These are phyloP conservation scores for Solanum chacoense DNA, from an alignment of 305 asterid species.

Conservation along the genomic window DNA sequence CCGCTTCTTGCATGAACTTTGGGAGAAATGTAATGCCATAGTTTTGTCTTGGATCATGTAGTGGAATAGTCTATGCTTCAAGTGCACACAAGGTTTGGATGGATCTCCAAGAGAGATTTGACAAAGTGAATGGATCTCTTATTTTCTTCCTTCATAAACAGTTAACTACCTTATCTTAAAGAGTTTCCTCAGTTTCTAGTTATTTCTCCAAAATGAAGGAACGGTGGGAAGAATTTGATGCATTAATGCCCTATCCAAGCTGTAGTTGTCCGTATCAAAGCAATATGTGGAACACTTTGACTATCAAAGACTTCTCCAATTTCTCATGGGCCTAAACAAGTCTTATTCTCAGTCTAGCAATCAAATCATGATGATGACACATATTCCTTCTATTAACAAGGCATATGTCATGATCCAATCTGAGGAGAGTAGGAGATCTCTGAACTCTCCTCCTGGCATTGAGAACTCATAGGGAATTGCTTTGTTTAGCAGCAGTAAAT, in stretches of 20 bases:
- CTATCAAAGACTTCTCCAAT: neutral
- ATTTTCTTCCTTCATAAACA: neutral
- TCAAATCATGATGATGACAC: neutral
- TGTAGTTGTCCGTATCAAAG: neutral
- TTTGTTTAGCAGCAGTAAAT: neutral
- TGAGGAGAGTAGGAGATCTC: neutral
- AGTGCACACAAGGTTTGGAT: neutral
- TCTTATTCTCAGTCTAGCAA: neutral
- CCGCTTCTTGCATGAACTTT: too few relatives aligned
- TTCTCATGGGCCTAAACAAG: neutral
- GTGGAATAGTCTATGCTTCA: neutral
- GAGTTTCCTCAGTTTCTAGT: neutral
- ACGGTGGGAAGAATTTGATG: neutral
- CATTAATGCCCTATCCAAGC: neutral
- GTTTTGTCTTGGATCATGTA: neutral
- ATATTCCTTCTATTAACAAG: neutral
- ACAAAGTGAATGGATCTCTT: neutral
- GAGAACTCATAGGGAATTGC: neutral
- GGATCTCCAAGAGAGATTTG: neutral
- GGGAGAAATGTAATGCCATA: too few relatives aligned
- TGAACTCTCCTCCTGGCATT: neutral
- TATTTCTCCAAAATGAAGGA: neutral
- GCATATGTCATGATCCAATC: neutral
- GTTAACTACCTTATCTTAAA: neutral
- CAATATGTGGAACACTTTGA: neutral